Percentiles rank a stretch among this genome's conserved stretches.
Evolutionary conservation across 345 rosid genomes (phyloP).

Genomic region (Gynandropsis gynandra): DNA sequence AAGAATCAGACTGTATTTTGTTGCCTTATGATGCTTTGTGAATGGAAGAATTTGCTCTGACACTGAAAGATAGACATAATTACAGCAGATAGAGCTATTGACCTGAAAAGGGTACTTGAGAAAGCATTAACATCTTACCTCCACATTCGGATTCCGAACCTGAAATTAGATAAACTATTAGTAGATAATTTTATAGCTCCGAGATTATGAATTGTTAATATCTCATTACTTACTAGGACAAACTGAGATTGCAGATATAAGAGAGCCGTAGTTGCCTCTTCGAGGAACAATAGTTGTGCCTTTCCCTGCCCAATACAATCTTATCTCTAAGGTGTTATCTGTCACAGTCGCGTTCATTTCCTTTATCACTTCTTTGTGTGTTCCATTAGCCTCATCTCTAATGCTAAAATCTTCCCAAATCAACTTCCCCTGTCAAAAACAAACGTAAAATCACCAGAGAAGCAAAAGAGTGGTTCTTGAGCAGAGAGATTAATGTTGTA

Average conservation of each 20-base stretch:
- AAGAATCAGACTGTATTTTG: conserved; percentile 11
- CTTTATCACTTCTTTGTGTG: conserved; percentile 27
- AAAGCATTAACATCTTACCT: conserved; percentile 13
- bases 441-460: not conserved
- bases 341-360: conserved; percentile 31
- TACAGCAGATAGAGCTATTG: not conserved
- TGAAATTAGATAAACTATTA: conserved; percentile 16
- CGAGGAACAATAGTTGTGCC: conserved; percentile 48
- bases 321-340: conserved; percentile 40
- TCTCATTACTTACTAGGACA: conserved; percentile 31
- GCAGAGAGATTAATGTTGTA: conserved; percentile 3
- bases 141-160: conserved; percentile 29
- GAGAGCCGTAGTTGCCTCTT: conserved; percentile 52
- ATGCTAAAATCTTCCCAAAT: conserved; percentile 47
- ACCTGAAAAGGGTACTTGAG: not conserved
- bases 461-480: not conserved
- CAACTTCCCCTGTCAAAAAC: conserved; percentile 31
- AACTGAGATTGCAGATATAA: conserved; percentile 58
- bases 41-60: conserved; percentile 7
- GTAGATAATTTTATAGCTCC: not conserved
- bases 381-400: conserved; percentile 37
- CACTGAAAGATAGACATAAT: conserved; percentile 8
- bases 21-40: conserved; percentile 11
- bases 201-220: not conserved
- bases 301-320: conserved; percentile 61